Base-by-base conservation (phyloP, 306 rosid species). In the Ammopiptanthus mongolicus region DNA sequence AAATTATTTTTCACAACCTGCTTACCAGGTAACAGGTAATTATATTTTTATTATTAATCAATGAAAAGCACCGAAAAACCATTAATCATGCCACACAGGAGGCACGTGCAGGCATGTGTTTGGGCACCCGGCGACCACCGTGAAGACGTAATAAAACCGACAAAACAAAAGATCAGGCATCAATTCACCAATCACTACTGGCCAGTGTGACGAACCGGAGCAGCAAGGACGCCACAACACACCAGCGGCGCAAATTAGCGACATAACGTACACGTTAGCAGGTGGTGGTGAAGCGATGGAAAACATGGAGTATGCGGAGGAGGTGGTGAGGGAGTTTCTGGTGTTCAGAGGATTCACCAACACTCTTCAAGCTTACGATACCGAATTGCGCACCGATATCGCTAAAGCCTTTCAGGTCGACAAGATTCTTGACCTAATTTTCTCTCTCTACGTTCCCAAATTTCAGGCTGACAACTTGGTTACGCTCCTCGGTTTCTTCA, bases 261-360 rank as follows among this genome's bases (percentile, higher is more conserved):
- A n/a, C n/a, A 22, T 4, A 5, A 31, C 5, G 28, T 0, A 25
- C 0, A 31, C 36, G 36, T 31, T 31, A 77, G 55, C 56, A 29
- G 29, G 60, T n/a, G n/a, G n/a, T n/a, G n/a, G n/a, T n/a, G n/a
- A n/a, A n/a, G n/a, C 10, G 60, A 87, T 90, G 97, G 98, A 91
- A 91, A 92, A 90, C 74, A 88, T 95, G 93, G 91, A 58, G 78
- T 89, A 90, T 63, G 97, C 97, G 0, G 99, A 95, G 81, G 99
- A 95, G 87, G 87, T 95, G 65, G 93, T 89, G 60, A 81, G 97
- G 77, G 99, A 95, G 80, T 95, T 91, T 82, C 93, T 95, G 42
- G 87, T 92, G 6, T 95, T 95, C 65, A 80, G 97, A 67, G 99
- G 99, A 80, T 90, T 92, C 80, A 86, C 93, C 52, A 89, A 78